Conservation (phyloP, 352 stramenopile species). For the Phytophthora megakarya region DNA sequence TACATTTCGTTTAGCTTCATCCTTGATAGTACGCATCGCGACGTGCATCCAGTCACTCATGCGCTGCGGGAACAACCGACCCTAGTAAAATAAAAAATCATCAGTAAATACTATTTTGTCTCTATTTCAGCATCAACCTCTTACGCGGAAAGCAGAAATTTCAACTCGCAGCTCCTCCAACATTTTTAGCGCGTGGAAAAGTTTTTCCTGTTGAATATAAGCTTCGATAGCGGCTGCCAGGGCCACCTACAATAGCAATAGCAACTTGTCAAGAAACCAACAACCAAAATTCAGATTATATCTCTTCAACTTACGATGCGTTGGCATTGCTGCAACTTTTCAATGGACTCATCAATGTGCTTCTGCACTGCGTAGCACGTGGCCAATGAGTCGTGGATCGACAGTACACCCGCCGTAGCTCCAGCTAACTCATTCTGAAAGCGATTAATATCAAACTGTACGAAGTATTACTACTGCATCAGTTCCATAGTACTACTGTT, state of each 20-base stretch:
- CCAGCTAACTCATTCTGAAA: constrained; percentile 64
- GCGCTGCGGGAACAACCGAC: constrained; percentile 73
- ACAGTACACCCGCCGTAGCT: constrained; percentile 55
- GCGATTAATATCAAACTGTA: constrained; percentile 62
- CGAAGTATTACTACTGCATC: constrained; percentile 12
- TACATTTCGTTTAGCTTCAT: constrained; percentile 65
- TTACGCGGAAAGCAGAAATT: constrained; percentile 69
- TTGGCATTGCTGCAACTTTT: constrained; percentile 82
- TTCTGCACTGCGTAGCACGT: constrained; percentile 65
- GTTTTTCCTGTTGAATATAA: constrained; percentile 71
- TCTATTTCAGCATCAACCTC: background rate
- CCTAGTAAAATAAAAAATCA: constrained; percentile 32
- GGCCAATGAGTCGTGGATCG: constrained; percentile 59
- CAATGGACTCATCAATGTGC: constrained; percentile 79
- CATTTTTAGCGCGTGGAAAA: constrained; percentile 81
- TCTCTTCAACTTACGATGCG: constrained; percentile 50
- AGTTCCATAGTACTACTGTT: background rate
- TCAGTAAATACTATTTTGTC: background rate
- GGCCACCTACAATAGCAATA: constrained; percentile 43
- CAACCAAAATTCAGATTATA: background rate
- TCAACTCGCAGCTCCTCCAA: constrained; percentile 73
- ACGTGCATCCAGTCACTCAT: constrained; percentile 85
- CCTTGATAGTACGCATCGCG: constrained; percentile 73
- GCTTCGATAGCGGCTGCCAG: constrained; percentile 67
- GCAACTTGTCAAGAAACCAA: background rate